Conservation (phyloP, 805 yeast species). For the Teunomyces panamensis region DNA sequence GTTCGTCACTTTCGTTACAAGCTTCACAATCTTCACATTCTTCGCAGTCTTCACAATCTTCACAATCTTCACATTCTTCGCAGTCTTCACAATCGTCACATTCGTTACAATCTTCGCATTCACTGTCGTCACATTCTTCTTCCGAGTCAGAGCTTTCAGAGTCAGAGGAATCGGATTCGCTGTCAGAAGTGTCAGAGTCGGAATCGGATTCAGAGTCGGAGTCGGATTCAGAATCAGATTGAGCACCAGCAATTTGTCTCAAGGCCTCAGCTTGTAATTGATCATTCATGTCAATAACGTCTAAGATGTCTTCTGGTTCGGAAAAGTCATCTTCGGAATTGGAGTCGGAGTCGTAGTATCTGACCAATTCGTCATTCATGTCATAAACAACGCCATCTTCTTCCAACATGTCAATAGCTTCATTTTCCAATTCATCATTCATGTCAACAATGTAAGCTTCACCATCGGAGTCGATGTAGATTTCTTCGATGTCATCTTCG, state of each 20-base stretch:
- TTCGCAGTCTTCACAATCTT: not conserved
- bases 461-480: slow-evolving; percentile 15
- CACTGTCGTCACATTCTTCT: slow-evolving; percentile 1
- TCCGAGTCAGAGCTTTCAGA: slow-evolving; percentile 10
- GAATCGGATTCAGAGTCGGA: slow-evolving; percentile 9
- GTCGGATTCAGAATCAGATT: slow-evolving; percentile 14
- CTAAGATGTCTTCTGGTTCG: slow-evolving; percentile 31
- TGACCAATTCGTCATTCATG: slow-evolving; percentile 4
- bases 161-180: slow-evolving; percentile 11
- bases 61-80: not conserved
- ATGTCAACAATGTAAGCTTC: slow-evolving; percentile 20
- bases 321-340: slow-evolving; percentile 11
- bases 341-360: slow-evolving; percentile 9
- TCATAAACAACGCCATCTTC: slow-evolving; percentile 14
- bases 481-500: slow-evolving; percentile 16
- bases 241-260: slow-evolving; percentile 28
- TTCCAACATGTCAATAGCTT: slow-evolving; percentile 21
- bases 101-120: slow-evolving; percentile 6
- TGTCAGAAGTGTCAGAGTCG: slow-evolving; percentile 14
- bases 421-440: slow-evolving; percentile 36
- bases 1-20: slow-evolving; percentile 6
- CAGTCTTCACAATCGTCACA: slow-evolving; percentile 11
- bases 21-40: not conserved
- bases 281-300: slow-evolving; percentile 38
- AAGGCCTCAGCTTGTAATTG: slow-evolving; percentile 36